Base-by-base conservation (phyloP, 2,329 filamentous ascomycete genomes). In the Delphinella strobiligena region DNA sequence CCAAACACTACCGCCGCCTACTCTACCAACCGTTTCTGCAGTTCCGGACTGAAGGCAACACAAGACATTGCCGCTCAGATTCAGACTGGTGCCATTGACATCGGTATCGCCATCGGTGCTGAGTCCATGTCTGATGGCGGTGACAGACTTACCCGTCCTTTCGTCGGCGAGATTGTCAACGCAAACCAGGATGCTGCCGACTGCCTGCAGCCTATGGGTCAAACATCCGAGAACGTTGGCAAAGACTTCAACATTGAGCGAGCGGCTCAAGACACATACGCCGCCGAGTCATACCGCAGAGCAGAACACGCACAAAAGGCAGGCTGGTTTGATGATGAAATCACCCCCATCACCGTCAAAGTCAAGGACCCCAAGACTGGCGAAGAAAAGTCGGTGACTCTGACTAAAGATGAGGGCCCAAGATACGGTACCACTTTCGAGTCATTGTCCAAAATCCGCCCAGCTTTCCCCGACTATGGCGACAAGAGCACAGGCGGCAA, bases 61-160 rank as follows among this genome's bases (percentile, higher is more conserved):
- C 88, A 93, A 62, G 87, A 95, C 56, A 93, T 98, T 50, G 88
- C 91, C 37, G 81, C 91, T 65, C 75, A 87, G 59, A 95, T 98
- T 61, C 61, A 71, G 43, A 66, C 69, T 37, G 87, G 88, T 46
- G 75, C 74, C 51, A 96, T 98, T 60, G 81, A 93, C 44, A 62
- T 93, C 48, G 91, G 91, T 51, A 68, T 98, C 45, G 89, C 88
- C 12, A 63, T 93, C 34, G 91, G 91, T 38, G 87, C 84, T 38
- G 91, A 98, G 67, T 74, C 74, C 57, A 98, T 98, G 91, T 80
- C 79, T 4, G 62, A 68, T 4, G 78, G 78, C 44, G 81, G 80
- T 37, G 84, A 88, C 58, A 63, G 72, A 16, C 70, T 86, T 29
- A 75, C 78, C 33, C 62, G 75, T 47, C 79, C 82, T 3, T 91